Evolutionary conservation across 2,329 filamentous ascomycete species (phyloP).

Genomic region (Dothistroma pini): DNA sequence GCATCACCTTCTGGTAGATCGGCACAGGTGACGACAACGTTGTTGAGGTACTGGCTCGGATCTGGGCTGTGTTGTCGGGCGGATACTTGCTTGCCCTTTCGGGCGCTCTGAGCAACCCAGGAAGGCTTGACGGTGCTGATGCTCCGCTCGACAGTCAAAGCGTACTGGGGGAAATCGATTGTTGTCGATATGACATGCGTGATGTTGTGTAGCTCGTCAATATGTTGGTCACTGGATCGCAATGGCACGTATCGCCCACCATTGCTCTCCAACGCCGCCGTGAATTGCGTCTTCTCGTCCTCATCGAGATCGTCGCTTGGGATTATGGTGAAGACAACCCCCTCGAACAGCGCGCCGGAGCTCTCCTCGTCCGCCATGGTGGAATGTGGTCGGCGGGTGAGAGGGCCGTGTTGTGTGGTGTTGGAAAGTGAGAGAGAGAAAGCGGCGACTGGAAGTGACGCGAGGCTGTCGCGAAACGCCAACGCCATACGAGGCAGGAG

Average conservation of each 20-base stretch:
- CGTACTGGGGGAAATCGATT: constrained; percentile 88
- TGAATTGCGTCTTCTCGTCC: constrained; percentile 41
- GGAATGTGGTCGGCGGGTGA: background rate
- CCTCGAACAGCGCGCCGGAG: constrained; percentile 36
- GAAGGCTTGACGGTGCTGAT: constrained; percentile 77
- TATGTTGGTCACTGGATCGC: constrained; percentile 36
- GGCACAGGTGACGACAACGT: constrained; percentile 76
- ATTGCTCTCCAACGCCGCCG: constrained; percentile 41
- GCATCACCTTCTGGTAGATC: constrained; percentile 83
- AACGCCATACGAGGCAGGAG: no score
- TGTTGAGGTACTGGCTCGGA: constrained; percentile 82
- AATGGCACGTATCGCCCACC: constrained; percentile 48
- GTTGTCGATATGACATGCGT: constrained; percentile 70
- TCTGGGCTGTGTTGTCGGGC: constrained; percentile 86
- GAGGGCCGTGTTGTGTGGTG: background rate
- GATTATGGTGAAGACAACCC: constrained; percentile 43
- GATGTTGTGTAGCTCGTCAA: constrained; percentile 44
- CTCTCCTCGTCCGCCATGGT: constrained; percentile 19
- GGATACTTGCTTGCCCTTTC: constrained; percentile 67
- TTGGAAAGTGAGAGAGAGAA: background rate
- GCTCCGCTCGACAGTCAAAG: constrained; percentile 68
- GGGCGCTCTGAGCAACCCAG: constrained; percentile 73
- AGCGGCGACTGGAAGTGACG: no score
- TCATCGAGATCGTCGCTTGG: constrained; percentile 33
- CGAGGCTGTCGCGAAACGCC: no score